phyloP scores from a whole-genome alignment of 2,329 filamentous ascomycete genomes.

The Pseudogymnoascus sp. region DNA sequence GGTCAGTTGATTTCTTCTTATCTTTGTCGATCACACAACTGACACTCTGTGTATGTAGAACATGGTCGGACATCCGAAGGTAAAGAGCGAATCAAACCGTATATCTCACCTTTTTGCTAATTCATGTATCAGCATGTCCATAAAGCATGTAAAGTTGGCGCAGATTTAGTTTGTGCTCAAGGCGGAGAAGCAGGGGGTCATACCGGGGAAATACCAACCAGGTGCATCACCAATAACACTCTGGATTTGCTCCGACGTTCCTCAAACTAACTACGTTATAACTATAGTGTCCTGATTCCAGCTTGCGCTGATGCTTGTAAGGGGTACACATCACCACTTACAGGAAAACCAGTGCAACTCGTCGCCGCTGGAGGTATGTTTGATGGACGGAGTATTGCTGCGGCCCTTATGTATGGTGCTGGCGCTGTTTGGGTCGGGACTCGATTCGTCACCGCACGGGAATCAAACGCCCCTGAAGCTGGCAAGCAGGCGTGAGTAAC shows the following conservation, averaged over 20 bases:
- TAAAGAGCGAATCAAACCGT: background rate
- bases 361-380: constrained; percentile 90
- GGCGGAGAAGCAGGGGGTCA: constrained; percentile 96
- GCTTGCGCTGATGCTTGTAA: constrained; percentile 77
- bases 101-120: background rate
- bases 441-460: constrained; percentile 85
- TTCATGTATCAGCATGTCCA: constrained; percentile 69
- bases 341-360: constrained; percentile 79
- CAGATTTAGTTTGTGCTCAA: constrained; percentile 96
- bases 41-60: constrained; percentile 32
- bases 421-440: constrained; percentile 94
- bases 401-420: constrained; percentile 87
- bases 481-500: constrained; percentile 75
- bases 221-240: constrained; percentile 26
- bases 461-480: constrained; percentile 85
- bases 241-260: background rate
- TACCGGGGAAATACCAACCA: constrained; percentile 88
- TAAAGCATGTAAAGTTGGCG: constrained; percentile 87
- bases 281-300: constrained; percentile 81
- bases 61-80: constrained; percentile 99
- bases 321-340: constrained; percentile 78
- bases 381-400: constrained; percentile 84
- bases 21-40: background rate
- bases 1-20: constrained; percentile 40
- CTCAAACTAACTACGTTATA: background rate